Evolutionary conservation across 2,329 filamentous ascomycete species (phyloP), one percentile per base, ranked within the genome.

Genomic region (Trematosphaeria pertusa): DNA sequence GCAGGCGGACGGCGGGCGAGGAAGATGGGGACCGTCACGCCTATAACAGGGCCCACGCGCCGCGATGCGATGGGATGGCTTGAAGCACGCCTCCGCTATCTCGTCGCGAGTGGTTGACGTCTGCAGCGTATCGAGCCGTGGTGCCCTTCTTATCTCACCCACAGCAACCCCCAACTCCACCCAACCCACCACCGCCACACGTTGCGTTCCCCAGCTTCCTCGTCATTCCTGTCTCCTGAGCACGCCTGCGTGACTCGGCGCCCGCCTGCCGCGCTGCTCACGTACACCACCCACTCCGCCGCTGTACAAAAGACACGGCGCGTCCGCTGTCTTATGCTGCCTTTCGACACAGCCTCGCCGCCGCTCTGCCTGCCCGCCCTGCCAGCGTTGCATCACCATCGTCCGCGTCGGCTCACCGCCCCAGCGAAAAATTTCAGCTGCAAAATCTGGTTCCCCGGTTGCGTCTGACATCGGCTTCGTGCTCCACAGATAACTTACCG

Each of bases 361-460:
- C 42, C 24, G 24, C 24, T 28, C 8, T 32, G 7, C 5, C 30
- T 46, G 18, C 15, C 18, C 28, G 12, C 15, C 19, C 21, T 35
- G 31, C 6, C 21, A 3, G 8, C 46, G 36, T 37, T 41, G 36
- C 40, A 37, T 41, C 41, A 37, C 34, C 46, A 28, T 28, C 24
- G 24, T 28, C 24, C 24, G 24, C 43, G 33, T 30, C 43, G 43
- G 36, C 43, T 36, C 44, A 37, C 44, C 37, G 44, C 44, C 33
- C 32, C 43, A 18, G 24, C 18, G 35, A 32, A 31, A 42, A 48
- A 37, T 30, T 37, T 37, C 44, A 48, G 37, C 37, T 42, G 38
- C 44, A 48, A 42, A 48, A 17, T 46, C 43, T 38, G 36, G 24
- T 12, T 28, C 8, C 24, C 8, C n/a, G n/a, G n/a, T n/a, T 37